phyloP scores from a whole-genome alignment of 2,329 filamentous ascomycete species.

The Samsoniella hepiali region DNA sequence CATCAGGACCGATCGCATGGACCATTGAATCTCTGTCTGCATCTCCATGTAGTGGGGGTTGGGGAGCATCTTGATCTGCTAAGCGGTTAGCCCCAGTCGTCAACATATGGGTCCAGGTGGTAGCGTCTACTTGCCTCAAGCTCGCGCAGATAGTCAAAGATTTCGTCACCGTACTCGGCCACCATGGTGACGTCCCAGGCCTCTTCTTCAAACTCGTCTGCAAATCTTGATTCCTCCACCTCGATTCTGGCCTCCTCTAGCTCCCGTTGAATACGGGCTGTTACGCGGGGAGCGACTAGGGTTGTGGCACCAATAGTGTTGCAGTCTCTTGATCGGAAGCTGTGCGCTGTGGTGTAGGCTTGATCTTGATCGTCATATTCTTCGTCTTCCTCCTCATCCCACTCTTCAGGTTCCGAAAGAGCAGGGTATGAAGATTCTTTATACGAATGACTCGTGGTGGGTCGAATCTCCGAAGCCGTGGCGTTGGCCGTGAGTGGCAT shows the following conservation, averaged over 20 bases:
- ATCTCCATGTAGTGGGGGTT: slow-evolving; percentile 95
- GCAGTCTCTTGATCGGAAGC: slow-evolving; percentile 66
- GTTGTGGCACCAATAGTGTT: slow-evolving; percentile 51
- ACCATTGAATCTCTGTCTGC: slow-evolving; percentile 98
- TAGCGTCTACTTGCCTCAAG: slow-evolving; percentile 65
- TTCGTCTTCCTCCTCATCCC: slow-evolving; percentile 77
- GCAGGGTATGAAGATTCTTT: slow-evolving; percentile 22
- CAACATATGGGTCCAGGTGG: background rate
- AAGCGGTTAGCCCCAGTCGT: slow-evolving; percentile 26
- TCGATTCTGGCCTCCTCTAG: slow-evolving; percentile 62
- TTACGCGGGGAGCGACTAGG: slow-evolving; percentile 70
- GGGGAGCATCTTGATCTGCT: slow-evolving; percentile 73
- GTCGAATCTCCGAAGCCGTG: background rate
- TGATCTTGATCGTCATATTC: slow-evolving; percentile 57
- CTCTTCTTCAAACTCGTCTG: slow-evolving; percentile 83
- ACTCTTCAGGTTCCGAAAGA: slow-evolving; percentile 58
- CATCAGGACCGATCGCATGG: slow-evolving; percentile 95
- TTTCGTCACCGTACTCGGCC: slow-evolving; percentile 92
- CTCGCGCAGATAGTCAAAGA: slow-evolving; percentile 86
- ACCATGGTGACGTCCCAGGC: slow-evolving; percentile 96
- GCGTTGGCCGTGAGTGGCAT: background rate
- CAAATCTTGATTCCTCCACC: slow-evolving; percentile 65
- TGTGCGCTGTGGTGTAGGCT: slow-evolving; percentile 75
- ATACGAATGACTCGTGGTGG: slow-evolving; percentile 7
- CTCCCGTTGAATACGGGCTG: slow-evolving; percentile 67